Evolutionary conservation across 495 filamentous ascomycete species (phyloP).

Genomic region (Penicillium goetzii): DNA sequence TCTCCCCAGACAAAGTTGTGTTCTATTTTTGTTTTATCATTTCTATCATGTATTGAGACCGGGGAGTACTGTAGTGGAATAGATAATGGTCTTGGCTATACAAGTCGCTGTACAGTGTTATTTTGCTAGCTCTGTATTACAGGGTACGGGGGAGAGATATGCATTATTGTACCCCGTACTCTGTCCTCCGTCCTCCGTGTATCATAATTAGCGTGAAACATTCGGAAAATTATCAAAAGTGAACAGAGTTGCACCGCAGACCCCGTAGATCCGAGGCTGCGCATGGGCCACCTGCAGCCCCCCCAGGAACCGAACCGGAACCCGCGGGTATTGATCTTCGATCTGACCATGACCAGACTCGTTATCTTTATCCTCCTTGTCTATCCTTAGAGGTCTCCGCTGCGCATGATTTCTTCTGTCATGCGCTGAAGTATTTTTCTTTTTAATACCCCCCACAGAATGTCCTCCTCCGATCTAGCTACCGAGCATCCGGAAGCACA

Average conservation of each 20-base stretch:
- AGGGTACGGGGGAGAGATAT: background rate
- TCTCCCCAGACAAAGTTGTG: slow-evolving; percentile 38
- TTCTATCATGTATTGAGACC: slow-evolving; percentile 33
- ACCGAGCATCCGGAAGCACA: slow-evolving; percentile 30
- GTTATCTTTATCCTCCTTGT: slow-evolving; percentile 25
- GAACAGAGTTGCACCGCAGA: background rate
- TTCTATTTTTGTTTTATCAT: slow-evolving; percentile 32
- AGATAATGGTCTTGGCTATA: slow-evolving; percentile 28
- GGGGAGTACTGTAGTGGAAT: slow-evolving; percentile 39
- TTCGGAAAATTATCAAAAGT: background rate
- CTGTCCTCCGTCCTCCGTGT: background rate
- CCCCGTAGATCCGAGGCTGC: slow-evolving; percentile 14
- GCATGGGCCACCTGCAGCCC: slow-evolving; percentile 18
- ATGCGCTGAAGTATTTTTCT: slow-evolving; percentile 13
- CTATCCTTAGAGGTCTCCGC: slow-evolving; percentile 1
- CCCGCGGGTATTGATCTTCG: slow-evolving; percentile 20
- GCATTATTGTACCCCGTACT: background rate
- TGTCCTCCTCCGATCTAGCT: slow-evolving; percentile 29
- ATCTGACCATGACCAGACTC: slow-evolving; percentile 29
- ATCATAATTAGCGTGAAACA: background rate
- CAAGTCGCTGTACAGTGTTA: slow-evolving; percentile 2
- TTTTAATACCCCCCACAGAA: slow-evolving; percentile 26
- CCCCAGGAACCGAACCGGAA: slow-evolving; percentile 26
- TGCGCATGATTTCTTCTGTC: slow-evolving; percentile 4
- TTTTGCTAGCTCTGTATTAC: background rate